Conservation (phyloP, 208 protist genomes). For the Balamuthia mandrillaris region DNA sequence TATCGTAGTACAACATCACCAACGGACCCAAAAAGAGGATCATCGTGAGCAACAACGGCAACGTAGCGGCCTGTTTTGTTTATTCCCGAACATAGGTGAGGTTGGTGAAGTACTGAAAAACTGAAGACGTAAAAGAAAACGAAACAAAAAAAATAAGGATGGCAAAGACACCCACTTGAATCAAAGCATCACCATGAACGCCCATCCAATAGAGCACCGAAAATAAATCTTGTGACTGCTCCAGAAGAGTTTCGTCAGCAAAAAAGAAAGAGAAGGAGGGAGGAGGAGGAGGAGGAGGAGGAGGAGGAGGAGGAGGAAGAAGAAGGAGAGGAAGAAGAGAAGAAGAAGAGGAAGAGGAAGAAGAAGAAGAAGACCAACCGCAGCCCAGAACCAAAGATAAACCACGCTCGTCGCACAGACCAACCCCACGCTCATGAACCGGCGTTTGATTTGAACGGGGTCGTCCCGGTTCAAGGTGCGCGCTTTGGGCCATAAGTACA, state of each 20-base stretch:
- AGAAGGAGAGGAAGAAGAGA: too few species aligned
- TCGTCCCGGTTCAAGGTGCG: neutral
- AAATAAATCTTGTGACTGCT: neutral
- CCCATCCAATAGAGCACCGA: constrained; percentile 27
- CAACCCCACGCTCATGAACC: constrained; percentile 20
- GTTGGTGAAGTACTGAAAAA: too few species aligned
- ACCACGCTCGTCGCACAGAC: neutral
- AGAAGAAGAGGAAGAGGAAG: neutral
- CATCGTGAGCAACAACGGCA: constrained; percentile 13
- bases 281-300: too few species aligned
- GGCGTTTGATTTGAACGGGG: constrained; percentile 6
- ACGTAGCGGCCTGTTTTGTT: neutral
- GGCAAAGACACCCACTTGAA: too few species aligned
- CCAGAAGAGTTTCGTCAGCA: too few species aligned
- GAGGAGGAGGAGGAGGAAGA: too few species aligned
- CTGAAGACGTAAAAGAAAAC: too few species aligned
- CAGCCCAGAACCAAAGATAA: neutral
- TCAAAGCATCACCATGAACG: neutral
- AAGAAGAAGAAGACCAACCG: neutral
- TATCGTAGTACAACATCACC: constrained; percentile 19
- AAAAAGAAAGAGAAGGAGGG: too few species aligned
- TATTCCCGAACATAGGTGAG: too few species aligned
- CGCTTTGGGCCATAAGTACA: constrained; percentile 16
- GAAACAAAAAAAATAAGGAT: neutral
- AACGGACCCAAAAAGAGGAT: constrained; percentile 28